Percentiles rank a stretch among this genome's conserved stretches.
phyloP scores from a whole-genome alignment of 192 early-diverging fungal species.

The Coemansia sp. region DNA sequence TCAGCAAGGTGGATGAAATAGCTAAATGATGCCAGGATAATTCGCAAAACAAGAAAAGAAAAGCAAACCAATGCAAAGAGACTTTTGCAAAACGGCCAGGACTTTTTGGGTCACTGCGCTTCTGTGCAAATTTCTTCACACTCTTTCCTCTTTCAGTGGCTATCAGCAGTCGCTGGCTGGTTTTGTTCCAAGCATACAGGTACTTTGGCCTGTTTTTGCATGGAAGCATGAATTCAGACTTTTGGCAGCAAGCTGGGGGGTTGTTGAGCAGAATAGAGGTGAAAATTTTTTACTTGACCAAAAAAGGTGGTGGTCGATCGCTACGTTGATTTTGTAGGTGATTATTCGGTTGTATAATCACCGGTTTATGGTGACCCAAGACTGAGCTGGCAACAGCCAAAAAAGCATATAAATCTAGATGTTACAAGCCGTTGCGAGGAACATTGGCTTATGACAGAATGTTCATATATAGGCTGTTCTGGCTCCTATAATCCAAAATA shows the following conservation, averaged over 20 bases:
- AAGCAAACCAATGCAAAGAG: neutral
- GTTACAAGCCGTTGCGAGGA: too few species aligned
- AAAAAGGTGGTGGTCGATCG: neutral
- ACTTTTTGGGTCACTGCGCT: neutral
- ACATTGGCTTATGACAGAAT: too few species aligned
- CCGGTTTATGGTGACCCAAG: neutral
- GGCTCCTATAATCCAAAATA: too few species aligned
- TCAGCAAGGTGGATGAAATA: constrained; percentile 3
- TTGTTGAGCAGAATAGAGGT: neutral
- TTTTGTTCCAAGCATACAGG: too few species aligned
- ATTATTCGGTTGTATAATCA: neutral
- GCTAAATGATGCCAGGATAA: neutral
- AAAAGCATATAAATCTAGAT: too few species aligned
- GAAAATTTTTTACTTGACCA: neutral
- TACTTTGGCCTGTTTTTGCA: neutral
- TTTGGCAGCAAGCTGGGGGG: neutral
- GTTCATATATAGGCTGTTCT: too few species aligned
- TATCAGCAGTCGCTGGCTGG: too few species aligned
- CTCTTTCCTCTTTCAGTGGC: constrained; percentile 8
- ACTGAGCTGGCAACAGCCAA: neutral
- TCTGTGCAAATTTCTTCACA: neutral
- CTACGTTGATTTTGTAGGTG: neutral
- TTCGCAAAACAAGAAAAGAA: constrained; percentile 1
- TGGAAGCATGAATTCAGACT: too few species aligned
- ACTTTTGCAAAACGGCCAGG: neutral